Evolutionary conservation across 495 filamentous ascomycete species (phyloP), one percentile per base, ranked within the genome.

Genomic region (Physcia stellaris): DNA sequence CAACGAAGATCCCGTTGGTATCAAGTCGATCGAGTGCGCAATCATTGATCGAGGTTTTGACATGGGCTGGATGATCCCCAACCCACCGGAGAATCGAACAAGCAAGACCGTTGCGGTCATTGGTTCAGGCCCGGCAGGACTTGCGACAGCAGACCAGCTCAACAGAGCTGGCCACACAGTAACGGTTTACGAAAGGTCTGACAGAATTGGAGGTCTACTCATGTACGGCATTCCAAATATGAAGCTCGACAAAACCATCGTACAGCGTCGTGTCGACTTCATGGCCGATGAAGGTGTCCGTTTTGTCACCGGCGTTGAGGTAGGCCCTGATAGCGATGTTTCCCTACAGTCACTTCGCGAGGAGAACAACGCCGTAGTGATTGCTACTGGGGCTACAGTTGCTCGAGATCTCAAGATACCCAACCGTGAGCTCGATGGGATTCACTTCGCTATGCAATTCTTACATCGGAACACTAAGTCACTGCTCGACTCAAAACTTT

Each of bases 181-280:
- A 39, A 95, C 85, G 12, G 83, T 99, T 12, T 96, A 95, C 59
- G 90, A 99, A 70, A 84, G 90, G 28, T 75, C 90, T 45, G 90
- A 99, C 58, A 84, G 90, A 43, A 65, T 81, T 42, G 90, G 90
- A 59, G 90, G 90, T 53, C 67, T 99, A 43, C 79, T 99, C 51
- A 99, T 99, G 90, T 80, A 99, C 55, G 90, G 90, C 48, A 99
- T 99, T 44, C 90, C 90, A 33, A 99, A 99, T 71, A 99, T 99
- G 90, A 99, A 99, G 70, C 79, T 99, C 21, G 90, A 99, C 71
- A 99, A 99, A 73, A 85, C 83, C 54, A 73, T 99, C 40, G 90
- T 99, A 35, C 85, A 96, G 69, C 83, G 90, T 35, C 82, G 90
- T 53, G 85, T 90, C 16, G 81, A 99, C 60, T 80, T 99, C 60